Conservation (phyloP, 2,329 filamentous ascomycete species). For the Sporothrix pseudoabietina region DNA sequence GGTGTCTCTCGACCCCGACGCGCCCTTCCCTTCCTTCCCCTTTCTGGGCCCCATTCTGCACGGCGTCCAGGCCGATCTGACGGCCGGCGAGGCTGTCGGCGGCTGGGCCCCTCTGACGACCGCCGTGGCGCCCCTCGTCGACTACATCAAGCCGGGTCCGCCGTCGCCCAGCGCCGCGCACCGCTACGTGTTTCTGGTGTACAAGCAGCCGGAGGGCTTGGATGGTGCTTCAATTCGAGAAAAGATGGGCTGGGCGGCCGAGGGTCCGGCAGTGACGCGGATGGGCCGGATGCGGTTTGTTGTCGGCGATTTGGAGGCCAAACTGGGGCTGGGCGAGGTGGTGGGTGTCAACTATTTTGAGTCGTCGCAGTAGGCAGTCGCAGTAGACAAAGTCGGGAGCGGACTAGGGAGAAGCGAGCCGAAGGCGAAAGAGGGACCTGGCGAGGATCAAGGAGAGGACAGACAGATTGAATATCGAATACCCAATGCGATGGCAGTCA, state of each 20-base stretch:
- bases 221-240: slow-evolving; percentile 35
- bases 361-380: slow-evolving; percentile 1
- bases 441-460: not conserved
- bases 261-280: slow-evolving; percentile 39
- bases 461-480: not conserved
- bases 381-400: not conserved
- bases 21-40: slow-evolving; percentile 47
- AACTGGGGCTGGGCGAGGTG: slow-evolving; percentile 35
- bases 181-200: slow-evolving; percentile 34
- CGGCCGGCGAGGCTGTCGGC: not conserved
- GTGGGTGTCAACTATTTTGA: slow-evolving; percentile 38
- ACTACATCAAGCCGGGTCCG: slow-evolving; percentile 30
- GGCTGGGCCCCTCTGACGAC: slow-evolving; percentile 29
- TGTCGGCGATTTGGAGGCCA: slow-evolving; percentile 45
- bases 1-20: slow-evolving; percentile 51
- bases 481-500: not conserved
- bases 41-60: slow-evolving; percentile 52
- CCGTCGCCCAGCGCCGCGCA: slow-evolving; percentile 31
- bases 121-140: not conserved
- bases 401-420: not conserved
- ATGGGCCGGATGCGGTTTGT: slow-evolving; percentile 48
- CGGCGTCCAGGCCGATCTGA: slow-evolving; percentile 49
- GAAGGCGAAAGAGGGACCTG: not conserved
- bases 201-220: slow-evolving; percentile 33
- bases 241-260: slow-evolving; percentile 41